phyloP scores from a whole-genome alignment of 352 stramenopile genomes.

The Globisporangium middletonii region DNA sequence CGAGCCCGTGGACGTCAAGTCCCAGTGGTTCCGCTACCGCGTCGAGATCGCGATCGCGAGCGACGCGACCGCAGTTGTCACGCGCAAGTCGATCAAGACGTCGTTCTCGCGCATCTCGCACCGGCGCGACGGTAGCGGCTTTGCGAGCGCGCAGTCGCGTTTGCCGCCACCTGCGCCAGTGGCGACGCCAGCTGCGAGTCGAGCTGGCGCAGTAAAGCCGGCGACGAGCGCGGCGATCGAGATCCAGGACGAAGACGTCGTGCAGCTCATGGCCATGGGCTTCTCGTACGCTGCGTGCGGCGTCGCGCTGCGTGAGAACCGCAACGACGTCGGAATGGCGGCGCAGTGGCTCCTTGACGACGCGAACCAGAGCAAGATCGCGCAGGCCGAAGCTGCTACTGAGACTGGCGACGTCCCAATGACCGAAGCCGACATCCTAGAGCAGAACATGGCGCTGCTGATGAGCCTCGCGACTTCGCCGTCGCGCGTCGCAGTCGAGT shows the following conservation, averaged over 20 bases:
- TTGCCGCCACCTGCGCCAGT: conserved; percentile 42
- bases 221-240: conserved; percentile 16
- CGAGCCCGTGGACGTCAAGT: conserved; percentile 85
- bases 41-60: conserved; percentile 64
- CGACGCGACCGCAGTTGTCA: conserved; percentile 38
- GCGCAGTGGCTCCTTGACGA: conserved; percentile 84
- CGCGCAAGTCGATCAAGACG: conserved; percentile 56
- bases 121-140: conserved; percentile 16
- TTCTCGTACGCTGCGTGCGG: conserved; percentile 83
- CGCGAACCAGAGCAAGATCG: conserved; percentile 66
- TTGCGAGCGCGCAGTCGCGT: conserved; percentile 16
- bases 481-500: conserved; percentile 52
- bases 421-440: conserved; percentile 52
- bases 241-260: conserved; percentile 74
- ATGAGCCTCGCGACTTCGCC: conserved; percentile 54
- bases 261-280: conserved; percentile 85
- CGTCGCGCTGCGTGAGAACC: conserved; percentile 61
- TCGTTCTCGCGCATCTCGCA: conserved; percentile 58
- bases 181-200: not conserved
- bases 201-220: conserved; percentile 1
- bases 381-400: conserved; percentile 44
- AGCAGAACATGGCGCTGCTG: conserved; percentile 65
- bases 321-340: conserved; percentile 60
- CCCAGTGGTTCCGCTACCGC: conserved; percentile 86
- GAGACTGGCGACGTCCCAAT: conserved; percentile 44